These are phyloP conservation scores for Podospora tetraspora DNA, from an alignment of 495 filamentous ascomycete genomes.

Conservation along the genomic window DNA sequence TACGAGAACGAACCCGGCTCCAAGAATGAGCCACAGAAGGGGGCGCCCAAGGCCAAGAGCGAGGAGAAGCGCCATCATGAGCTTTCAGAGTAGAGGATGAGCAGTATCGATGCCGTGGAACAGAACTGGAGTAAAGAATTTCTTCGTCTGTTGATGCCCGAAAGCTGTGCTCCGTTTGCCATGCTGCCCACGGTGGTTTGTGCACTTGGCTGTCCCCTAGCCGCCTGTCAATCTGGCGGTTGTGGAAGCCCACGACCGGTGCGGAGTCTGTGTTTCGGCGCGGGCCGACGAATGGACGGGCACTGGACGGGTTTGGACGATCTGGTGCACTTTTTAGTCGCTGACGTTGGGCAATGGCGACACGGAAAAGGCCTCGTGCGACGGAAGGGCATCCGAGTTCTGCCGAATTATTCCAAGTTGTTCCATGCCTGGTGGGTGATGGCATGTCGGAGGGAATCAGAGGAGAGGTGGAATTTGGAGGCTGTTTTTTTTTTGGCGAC, in stretches of 20 bases:
- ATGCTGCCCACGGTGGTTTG: not conserved
- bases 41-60: conserved; percentile 40
- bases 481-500: not conserved
- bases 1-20: conserved; percentile 50
- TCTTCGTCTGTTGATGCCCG: not conserved
- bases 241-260: not conserved
- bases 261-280: not conserved
- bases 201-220: not conserved
- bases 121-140: not conserved
- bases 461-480: not conserved
- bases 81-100: conserved; percentile 9
- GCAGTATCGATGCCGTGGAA: not conserved
- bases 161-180: not conserved
- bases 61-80: conserved; percentile 23
- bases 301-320: not conserved
- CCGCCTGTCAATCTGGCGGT: not conserved
- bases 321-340: not conserved
- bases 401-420: not conserved
- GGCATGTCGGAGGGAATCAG: not conserved
- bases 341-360: not conserved
- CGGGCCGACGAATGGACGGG: not conserved
- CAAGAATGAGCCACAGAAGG: conserved; percentile 49
- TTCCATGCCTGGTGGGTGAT: not conserved
- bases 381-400: not conserved
- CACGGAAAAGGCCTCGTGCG: not conserved